A percentile compares a stretch with the other conserved stretches of the same genome.
Conservation (phyloP, 2,329 filamentous ascomycete genomes). For the Clarireedia sp. region DNA sequence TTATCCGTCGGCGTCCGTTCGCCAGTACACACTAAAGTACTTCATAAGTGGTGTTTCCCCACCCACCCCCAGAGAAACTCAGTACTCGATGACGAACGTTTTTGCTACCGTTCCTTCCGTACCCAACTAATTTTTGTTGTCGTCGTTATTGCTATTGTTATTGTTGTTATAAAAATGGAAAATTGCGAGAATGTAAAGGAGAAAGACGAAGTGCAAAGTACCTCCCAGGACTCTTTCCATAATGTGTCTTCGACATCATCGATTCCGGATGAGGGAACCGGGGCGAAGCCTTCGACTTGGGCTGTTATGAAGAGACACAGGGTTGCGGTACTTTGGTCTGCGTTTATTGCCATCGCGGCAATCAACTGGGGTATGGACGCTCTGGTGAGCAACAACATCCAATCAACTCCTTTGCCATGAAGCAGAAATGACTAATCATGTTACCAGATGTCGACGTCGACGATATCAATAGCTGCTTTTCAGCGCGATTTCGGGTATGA, state of each 20-base stretch:
- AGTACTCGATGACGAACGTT: too few species aligned
- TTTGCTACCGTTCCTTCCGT: too few species aligned
- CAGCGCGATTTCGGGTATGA: constrained; percentile 7
- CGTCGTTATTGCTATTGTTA: too few species aligned
- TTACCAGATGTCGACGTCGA: neutral
- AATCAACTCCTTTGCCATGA: neutral
- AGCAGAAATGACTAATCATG: neutral
- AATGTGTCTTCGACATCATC: neutral
- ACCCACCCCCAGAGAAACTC: too few species aligned
- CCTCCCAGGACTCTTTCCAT: neutral
- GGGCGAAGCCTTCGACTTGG: neutral
- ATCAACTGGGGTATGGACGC: constrained; percentile 9
- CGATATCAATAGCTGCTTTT: constrained; percentile 5
- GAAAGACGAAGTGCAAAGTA: neutral
- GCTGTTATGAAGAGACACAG: constrained; percentile 4
- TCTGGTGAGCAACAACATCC: neutral
- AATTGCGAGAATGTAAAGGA: too few species aligned
- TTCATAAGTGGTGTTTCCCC: too few species aligned
- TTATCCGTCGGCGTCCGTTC: too few species aligned
- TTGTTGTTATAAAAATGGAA: neutral
- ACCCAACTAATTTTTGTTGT: too few species aligned
- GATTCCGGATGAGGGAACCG: too few species aligned
- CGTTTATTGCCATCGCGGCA: constrained; percentile 4
- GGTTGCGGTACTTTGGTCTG: constrained; percentile 6
- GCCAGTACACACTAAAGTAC: too few species aligned